Evolutionary conservation across 2,329 filamentous ascomycete species (phyloP).

Genomic region (Onygenales sp.): DNA sequence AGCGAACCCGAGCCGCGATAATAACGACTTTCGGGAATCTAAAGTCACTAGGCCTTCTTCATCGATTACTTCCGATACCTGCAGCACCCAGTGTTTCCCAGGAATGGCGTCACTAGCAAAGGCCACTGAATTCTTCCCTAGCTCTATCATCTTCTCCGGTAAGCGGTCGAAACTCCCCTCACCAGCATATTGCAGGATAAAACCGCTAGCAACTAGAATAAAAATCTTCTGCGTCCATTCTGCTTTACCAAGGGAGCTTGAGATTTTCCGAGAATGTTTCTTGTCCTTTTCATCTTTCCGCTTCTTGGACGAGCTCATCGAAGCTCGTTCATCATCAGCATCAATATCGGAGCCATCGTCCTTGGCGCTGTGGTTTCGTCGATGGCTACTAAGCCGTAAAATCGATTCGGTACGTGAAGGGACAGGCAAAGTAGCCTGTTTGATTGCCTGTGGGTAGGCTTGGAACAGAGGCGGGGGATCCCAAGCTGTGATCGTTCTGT

Average conservation of each 20-base stretch:
- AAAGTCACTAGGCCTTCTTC: conserved; percentile 18
- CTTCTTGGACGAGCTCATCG: conserved; percentile 16
- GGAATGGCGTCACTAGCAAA: conserved; percentile 42
- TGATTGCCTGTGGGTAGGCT: conserved; percentile 74
- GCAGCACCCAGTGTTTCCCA: conserved; percentile 40
- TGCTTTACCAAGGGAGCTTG: conserved; percentile 28
- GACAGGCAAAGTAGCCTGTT: conserved; percentile 60
- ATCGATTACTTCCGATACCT: conserved; percentile 31
- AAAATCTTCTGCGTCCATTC: conserved; percentile 38
- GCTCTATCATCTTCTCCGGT: conserved; percentile 38
- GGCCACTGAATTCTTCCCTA: conserved; percentile 37
- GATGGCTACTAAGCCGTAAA: conserved; percentile 43
- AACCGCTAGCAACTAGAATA: conserved; percentile 34
- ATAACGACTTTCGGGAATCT: conserved; percentile 25
- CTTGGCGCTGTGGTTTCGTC: conserved; percentile 13
- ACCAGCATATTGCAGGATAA: conserved; percentile 37
- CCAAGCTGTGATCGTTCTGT: conserved; percentile 38
- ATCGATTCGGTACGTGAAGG: conserved; percentile 61
- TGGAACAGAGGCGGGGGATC: conserved; percentile 72
- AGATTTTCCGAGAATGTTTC: conserved; percentile 27
- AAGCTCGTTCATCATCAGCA: conserved; percentile 3
- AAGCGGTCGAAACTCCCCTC: conserved; percentile 36
- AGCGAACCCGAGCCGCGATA: conserved; percentile 32
- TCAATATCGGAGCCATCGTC: conserved; percentile 12
- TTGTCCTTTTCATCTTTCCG: conserved; percentile 27